Evolutionary conservation across 495 filamentous ascomycete genomes (phyloP).

Genomic region (Aspergillus cavernicola): DNA sequence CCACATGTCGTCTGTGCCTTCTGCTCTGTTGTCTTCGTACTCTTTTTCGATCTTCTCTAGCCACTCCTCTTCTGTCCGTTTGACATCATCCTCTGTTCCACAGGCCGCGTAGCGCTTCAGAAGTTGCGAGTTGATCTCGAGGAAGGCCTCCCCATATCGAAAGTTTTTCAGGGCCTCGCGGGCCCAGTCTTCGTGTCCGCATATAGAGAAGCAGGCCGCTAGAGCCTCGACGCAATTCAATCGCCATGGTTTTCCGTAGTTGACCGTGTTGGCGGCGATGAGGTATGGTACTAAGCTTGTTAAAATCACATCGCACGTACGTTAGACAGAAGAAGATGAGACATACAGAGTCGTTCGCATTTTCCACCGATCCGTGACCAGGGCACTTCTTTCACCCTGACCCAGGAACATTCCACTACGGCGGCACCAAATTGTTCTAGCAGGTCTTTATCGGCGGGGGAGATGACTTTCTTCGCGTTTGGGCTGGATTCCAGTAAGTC

Average conservation of each 20-base stretch:
- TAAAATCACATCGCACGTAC: neutral
- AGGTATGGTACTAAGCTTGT: slow-evolving; percentile 70
- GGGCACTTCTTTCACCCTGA: slow-evolving; percentile 83
- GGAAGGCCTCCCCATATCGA: slow-evolving; percentile 79
- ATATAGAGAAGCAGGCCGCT: slow-evolving; percentile 88
- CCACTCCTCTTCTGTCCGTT: slow-evolving; percentile 81
- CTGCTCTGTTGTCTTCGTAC: slow-evolving; percentile 73
- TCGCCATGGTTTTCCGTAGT: slow-evolving; percentile 92
- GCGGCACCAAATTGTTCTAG: slow-evolving; percentile 88
- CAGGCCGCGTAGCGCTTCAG: slow-evolving; percentile 84
- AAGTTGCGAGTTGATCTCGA: slow-evolving; percentile 81
- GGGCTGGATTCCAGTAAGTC: no score
- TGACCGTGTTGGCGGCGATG: slow-evolving; percentile 93
- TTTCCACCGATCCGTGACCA: slow-evolving; percentile 91
- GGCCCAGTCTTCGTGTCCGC: slow-evolving; percentile 88
- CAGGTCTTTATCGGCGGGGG: slow-evolving; percentile 72
- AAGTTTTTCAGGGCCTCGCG: slow-evolving; percentile 77
- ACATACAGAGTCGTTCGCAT: slow-evolving; percentile 73
- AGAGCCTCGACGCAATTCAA: slow-evolving; percentile 95
- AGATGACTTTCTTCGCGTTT: slow-evolving; percentile 82
- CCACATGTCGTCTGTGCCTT: slow-evolving; percentile 67
- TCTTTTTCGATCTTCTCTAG: slow-evolving; percentile 85
- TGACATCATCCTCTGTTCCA: slow-evolving; percentile 78
- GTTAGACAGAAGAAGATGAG: neutral
- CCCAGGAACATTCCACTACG: slow-evolving; percentile 97